A percentile compares a stretch with the other conserved stretches of the same genome.
phyloP scores from a whole-genome alignment of 1,284 basidiomycete species.

The Cutaneotrichosporon curvatum region DNA sequence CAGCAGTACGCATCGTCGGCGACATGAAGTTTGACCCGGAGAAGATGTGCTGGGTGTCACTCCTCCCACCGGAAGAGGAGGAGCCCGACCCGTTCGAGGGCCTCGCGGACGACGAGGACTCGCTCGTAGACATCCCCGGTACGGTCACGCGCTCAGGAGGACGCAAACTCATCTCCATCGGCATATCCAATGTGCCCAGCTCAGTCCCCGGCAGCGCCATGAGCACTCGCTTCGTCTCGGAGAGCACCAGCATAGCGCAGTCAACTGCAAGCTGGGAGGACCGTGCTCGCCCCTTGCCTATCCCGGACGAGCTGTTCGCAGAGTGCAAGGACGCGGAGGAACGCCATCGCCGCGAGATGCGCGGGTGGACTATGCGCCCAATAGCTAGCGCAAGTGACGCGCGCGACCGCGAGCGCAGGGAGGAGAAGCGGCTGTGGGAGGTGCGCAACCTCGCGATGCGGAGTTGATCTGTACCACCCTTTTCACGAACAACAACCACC shows the following conservation, averaged over 20 bases:
- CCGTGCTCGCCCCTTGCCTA: slow-evolving; percentile 2
- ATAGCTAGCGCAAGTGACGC: slow-evolving; percentile 16
- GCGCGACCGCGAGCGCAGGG: slow-evolving; percentile 29
- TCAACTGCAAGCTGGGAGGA: slow-evolving; percentile 17
- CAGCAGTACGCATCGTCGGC: slow-evolving; percentile 64
- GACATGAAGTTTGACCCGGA: slow-evolving; percentile 95
- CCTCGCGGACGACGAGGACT: slow-evolving; percentile 77
- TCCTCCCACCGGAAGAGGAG: slow-evolving; percentile 73
- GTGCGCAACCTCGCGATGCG: slow-evolving; percentile 35
- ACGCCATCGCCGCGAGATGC: slow-evolving; percentile 71
- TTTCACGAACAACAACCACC: no score
- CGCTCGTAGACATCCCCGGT: slow-evolving; percentile 48
- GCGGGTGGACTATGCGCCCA: slow-evolving; percentile 55
- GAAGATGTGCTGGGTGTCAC: slow-evolving; percentile 89
- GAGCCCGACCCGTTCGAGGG: slow-evolving; percentile 88
- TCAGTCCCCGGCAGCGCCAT: neutral
- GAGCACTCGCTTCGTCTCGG: slow-evolving; percentile 9
- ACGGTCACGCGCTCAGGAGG: slow-evolving; percentile 54
- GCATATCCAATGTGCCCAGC: slow-evolving; percentile 3
- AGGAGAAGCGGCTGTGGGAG: slow-evolving; percentile 43
- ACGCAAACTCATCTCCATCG: slow-evolving; percentile 26
- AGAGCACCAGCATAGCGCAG: slow-evolving; percentile 27
- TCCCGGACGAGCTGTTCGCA: slow-evolving; percentile 53
- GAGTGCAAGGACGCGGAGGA: slow-evolving; percentile 68
- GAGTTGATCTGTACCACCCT: neutral